These are phyloP conservation scores for Tolypocladium cylindrosporum DNA, from an alignment of 2,329 filamentous ascomycete species.

Conservation along the genomic window DNA sequence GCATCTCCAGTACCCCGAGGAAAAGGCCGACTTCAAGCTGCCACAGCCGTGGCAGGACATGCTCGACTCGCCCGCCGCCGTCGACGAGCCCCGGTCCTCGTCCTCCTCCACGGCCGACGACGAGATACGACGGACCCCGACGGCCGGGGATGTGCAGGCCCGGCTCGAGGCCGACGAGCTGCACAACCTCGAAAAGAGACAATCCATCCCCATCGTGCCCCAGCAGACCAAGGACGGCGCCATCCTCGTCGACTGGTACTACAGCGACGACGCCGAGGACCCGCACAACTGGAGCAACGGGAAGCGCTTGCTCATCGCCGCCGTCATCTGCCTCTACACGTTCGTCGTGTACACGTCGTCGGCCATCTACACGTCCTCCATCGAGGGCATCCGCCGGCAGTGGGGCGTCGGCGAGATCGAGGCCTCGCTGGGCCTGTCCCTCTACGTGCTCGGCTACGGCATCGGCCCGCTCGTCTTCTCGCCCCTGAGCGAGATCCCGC, in stretches of 20 bases:
- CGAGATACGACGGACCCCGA: not conserved
- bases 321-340: conserved; percentile 45
- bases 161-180: conserved; percentile 18
- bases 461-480: conserved; percentile 56
- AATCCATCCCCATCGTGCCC: conserved; percentile 39
- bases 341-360: conserved; percentile 46
- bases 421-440: conserved; percentile 46
- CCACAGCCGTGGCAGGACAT: conserved; percentile 30
- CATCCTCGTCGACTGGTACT: conserved; percentile 45
- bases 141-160: conserved; percentile 8
- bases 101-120: conserved; percentile 2
- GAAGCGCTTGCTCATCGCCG: conserved; percentile 29
- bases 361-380: conserved; percentile 36
- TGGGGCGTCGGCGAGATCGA: conserved; percentile 43
- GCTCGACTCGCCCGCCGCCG: conserved; percentile 16
- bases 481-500: conserved; percentile 56
- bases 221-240: conserved; percentile 37
- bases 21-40: conserved; percentile 41
- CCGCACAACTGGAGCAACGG: conserved; percentile 43
- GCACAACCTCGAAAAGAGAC: conserved; percentile 27
- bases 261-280: conserved; percentile 43
- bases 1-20: conserved; percentile 49
- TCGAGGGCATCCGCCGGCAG: conserved; percentile 35
- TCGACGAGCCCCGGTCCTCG: conserved; percentile 2
- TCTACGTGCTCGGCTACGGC: conserved; percentile 56